Evolutionary conservation across 345 rosid genomes (phyloP).

Genomic region (Excoecaria cochinchinensis): DNA sequence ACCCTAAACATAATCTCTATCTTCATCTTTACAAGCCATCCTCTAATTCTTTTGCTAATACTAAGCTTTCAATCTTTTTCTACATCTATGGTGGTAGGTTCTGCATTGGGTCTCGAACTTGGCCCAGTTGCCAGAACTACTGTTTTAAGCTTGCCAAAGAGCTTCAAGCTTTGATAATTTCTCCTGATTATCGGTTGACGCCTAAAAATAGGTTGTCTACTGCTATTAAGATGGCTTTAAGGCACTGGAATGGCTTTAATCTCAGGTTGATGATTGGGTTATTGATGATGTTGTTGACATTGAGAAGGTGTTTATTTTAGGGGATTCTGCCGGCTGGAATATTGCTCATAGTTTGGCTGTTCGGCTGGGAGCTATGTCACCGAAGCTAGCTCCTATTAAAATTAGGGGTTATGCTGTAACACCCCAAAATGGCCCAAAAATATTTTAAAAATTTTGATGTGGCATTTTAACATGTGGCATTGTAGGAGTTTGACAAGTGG

Average conservation of each 20-base stretch:
- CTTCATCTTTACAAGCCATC: conserved; percentile 53
- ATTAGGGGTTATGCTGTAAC: conserved; percentile 51
- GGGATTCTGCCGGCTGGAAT: conserved; percentile 63
- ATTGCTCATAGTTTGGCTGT: conserved; percentile 57
- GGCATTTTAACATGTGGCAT: no score
- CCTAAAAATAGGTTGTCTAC: conserved; percentile 60
- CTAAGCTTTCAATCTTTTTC: conserved; percentile 29
- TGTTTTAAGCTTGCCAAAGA: conserved; percentile 44
- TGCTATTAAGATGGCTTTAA: conserved; percentile 47
- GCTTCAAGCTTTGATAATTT: conserved; percentile 45
- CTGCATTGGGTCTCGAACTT: conserved; percentile 59
- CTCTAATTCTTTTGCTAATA: conserved; percentile 15
- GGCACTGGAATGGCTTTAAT: conserved; percentile 54
- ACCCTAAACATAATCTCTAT: conserved; percentile 33
- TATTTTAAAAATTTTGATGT: no score
- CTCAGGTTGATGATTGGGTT: no score
- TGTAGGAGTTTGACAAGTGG: no score
- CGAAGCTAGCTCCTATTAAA: conserved; percentile 42
- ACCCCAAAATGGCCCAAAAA: no score
- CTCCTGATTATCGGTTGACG: conserved; percentile 56
- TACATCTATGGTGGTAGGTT: conserved; percentile 70
- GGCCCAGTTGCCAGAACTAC: conserved; percentile 60
- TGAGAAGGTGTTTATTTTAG: conserved; percentile 46
- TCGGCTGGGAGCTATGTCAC: conserved; percentile 37
- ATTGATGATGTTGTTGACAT: no score